Conservation (phyloP, 1,284 basidiomycete genomes). For the Trichosporon sp. region DNA sequence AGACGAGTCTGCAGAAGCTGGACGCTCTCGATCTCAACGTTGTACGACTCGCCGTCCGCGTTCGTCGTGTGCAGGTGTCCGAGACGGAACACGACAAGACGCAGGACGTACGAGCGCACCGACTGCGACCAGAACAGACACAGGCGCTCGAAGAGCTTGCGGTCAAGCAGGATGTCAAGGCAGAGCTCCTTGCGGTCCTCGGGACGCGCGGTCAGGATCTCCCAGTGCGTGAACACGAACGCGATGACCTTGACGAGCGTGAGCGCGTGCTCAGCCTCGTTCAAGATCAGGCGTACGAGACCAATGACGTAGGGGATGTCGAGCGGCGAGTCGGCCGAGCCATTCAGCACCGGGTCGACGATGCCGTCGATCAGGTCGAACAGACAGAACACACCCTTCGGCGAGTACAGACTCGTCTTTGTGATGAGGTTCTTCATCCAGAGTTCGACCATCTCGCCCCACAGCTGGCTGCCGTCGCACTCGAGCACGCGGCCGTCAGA, state of each 20-base stretch:
- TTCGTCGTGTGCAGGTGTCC: slow-evolving; percentile 58
- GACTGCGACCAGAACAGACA: slow-evolving; percentile 60
- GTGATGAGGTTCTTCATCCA: slow-evolving; percentile 59
- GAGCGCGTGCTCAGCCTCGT: slow-evolving; percentile 60
- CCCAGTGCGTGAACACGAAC: slow-evolving; percentile 61
- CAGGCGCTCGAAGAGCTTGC: slow-evolving; percentile 58
- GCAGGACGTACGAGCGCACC: slow-evolving; percentile 58
- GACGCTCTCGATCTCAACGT: slow-evolving; percentile 57
- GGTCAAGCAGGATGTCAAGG: slow-evolving; percentile 57
- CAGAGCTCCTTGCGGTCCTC: slow-evolving; percentile 58
- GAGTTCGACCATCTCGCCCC: slow-evolving; percentile 57
- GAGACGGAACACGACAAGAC: slow-evolving; percentile 60
- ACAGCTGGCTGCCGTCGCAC: slow-evolving; percentile 55
- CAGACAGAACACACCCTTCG: slow-evolving; percentile 59
- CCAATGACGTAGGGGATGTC: slow-evolving; percentile 58
- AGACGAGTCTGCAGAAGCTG: slow-evolving; percentile 58
- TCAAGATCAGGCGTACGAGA: slow-evolving; percentile 57
- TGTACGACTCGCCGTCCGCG: slow-evolving; percentile 45
- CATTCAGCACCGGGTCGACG: slow-evolving; percentile 49
- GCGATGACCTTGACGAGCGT: slow-evolving; percentile 60
- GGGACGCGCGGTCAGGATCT: slow-evolving; percentile 56
- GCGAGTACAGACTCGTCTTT: slow-evolving; percentile 60
- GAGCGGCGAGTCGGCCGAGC: slow-evolving; percentile 46
- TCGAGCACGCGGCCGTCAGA: slow-evolving; percentile 43
- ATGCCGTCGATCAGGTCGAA: slow-evolving; percentile 58